Evolutionary conservation across 768 basidiomycete genomes (phyloP).

Genomic region (Phlebiopsis flavidoalba): DNA sequence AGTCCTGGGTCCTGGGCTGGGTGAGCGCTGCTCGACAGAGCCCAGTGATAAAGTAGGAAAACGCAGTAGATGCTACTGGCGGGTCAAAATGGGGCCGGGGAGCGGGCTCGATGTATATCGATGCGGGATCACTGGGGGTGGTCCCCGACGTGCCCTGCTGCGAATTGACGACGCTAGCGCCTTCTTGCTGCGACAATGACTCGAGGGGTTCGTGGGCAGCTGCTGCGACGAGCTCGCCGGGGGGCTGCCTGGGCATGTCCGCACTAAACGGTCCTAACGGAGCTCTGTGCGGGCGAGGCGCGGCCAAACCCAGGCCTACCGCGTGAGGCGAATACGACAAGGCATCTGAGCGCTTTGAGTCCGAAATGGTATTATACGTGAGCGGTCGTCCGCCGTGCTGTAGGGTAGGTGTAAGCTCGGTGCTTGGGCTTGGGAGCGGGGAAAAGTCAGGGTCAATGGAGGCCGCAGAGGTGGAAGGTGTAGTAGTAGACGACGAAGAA

Average conservation of each 20-base stretch:
- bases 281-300: conserved; percentile 20
- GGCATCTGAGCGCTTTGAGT: conserved; percentile 7
- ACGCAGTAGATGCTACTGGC: conserved; percentile 3
- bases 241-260: conserved; percentile 11
- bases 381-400: background rate
- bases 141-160: conserved; percentile 5
- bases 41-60: background rate
- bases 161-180: background rate
- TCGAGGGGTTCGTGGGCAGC: conserved; percentile 16
- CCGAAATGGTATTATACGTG: background rate
- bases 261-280: conserved; percentile 16
- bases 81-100: conserved; percentile 10
- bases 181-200: conserved; percentile 2
- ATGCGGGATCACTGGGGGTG: conserved; percentile 1
- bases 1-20: conserved; percentile 9
- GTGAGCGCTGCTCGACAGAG: conserved; percentile 10
- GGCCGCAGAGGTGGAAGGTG: conserved; percentile 14
- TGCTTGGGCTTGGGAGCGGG: conserved; percentile 6
- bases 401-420: conserved; percentile 4
- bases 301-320: conserved; percentile 21
- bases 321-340: conserved; percentile 19
- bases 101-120: conserved; percentile 9
- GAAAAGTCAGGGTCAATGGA: conserved; percentile 10
- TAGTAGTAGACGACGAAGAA: conserved; percentile 15
- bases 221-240: conserved; percentile 12